Evolutionary conservation across 2,329 filamentous ascomycete species (phyloP).

Genomic region (Monosporascus cannonballus): DNA sequence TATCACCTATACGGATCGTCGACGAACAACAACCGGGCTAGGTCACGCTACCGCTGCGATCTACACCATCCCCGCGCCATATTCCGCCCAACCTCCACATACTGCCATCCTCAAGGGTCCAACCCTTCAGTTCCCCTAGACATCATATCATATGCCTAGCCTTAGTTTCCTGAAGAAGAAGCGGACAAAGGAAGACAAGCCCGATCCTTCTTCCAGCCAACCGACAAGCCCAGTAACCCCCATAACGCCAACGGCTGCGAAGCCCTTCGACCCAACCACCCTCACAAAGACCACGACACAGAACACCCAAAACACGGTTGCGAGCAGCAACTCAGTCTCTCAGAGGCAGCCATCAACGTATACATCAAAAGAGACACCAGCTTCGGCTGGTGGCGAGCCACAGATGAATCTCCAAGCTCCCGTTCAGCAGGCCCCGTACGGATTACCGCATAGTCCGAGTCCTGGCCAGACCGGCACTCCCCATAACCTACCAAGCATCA

Average conservation of each 20-base stretch:
- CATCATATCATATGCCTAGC: conserved; percentile 67
- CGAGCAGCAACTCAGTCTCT: conserved; percentile 13
- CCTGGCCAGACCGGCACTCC: conserved; percentile 25
- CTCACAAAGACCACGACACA: conserved; percentile 30
- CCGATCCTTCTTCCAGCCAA: conserved; percentile 62
- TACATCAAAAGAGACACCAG: conserved; percentile 16
- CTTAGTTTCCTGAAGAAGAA: conserved; percentile 98
- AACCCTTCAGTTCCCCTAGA: conserved; percentile 21
- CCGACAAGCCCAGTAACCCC: conserved; percentile 58
- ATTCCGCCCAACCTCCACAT: conserved; percentile 2
- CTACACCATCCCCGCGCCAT: not conserved
- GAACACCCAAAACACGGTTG: conserved; percentile 8
- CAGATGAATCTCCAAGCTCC: conserved; percentile 25
- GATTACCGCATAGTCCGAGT: conserved; percentile 34
- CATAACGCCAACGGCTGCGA: conserved; percentile 48
- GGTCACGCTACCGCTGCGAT: not conserved
- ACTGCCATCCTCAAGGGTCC: conserved; percentile 14
- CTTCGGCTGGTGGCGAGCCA: conserved; percentile 23
- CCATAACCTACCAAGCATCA: conserved; percentile 74
- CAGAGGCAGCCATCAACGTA: conserved; percentile 16
- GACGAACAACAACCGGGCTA: not conserved
- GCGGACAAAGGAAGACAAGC: conserved; percentile 85
- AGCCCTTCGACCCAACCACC: conserved; percentile 40
- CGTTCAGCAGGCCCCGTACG: conserved; percentile 31
- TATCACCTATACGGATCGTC: too few species aligned